Percentiles rank a stretch among this genome's conserved stretches.
Evolutionary conservation across 768 basidiomycete genomes (phyloP).

Genomic region (Naematelia encephala): DNA sequence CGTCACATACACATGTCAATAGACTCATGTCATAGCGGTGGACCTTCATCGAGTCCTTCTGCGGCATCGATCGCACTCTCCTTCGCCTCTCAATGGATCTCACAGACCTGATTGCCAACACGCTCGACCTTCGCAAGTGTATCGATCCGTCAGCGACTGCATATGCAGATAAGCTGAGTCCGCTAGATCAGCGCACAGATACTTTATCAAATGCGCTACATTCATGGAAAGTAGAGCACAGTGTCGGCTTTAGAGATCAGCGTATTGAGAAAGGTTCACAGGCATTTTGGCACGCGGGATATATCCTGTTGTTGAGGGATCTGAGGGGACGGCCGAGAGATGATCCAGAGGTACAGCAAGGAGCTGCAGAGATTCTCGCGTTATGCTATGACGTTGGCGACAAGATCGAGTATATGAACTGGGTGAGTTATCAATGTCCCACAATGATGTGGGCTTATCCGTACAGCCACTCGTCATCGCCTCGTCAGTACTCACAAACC

Average conservation of each 20-base stretch:
- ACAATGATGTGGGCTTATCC: not conserved
- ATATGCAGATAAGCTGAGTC: not conserved
- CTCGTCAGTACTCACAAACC: conserved; percentile 9
- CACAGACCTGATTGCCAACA: not conserved
- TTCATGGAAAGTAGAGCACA: conserved; percentile 3
- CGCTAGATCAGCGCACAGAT: not conserved
- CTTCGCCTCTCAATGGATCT: conserved; percentile 7
- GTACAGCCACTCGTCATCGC: conserved; percentile 24
- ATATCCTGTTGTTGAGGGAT: conserved; percentile 15
- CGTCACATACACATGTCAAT: no score
- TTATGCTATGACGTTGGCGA: conserved; percentile 21
- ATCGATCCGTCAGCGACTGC: not conserved
- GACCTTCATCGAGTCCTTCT: conserved; percentile 7
- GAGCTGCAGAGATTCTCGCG: conserved; percentile 17
- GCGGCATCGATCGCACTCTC: conserved; percentile 7
- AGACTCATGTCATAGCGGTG: conserved; percentile 2
- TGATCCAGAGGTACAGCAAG: conserved; percentile 14
- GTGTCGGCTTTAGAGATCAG: not conserved
- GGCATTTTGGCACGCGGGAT: conserved; percentile 26
- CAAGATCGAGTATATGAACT: conserved; percentile 33
- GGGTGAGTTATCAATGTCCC: conserved; percentile 13
- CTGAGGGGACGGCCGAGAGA: not conserved
- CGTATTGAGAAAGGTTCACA: conserved; percentile 13
- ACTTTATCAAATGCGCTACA: not conserved
- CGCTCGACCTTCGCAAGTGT: not conserved